Percentiles rank a stretch among this genome's conserved stretches.
Conservation (phyloP, 192 early-diverging fungal species). For the Dispira simplex region DNA sequence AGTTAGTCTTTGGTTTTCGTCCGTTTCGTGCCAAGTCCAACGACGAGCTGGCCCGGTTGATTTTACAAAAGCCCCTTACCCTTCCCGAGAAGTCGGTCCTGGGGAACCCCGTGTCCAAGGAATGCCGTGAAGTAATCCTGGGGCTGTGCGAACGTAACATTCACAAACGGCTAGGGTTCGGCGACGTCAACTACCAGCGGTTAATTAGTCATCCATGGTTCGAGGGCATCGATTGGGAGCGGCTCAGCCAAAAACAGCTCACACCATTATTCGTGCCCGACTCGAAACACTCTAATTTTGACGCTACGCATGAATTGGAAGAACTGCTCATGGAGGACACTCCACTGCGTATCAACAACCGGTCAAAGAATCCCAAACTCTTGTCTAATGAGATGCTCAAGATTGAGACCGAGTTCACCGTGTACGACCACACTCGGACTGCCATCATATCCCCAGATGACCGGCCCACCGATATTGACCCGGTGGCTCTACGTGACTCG, state of each 20-base stretch:
- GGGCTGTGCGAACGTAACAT: conserved; percentile 5
- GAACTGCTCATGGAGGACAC: conserved; percentile 54
- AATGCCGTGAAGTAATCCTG: neutral
- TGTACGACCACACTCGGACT: conserved; percentile 11
- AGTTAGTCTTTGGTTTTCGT: conserved; percentile 61
- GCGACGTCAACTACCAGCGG: conserved; percentile 9
- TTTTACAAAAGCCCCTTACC: conserved; percentile 45
- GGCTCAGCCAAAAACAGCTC: conserved; percentile 20
- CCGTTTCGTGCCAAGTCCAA: conserved; percentile 70
- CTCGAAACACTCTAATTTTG: conserved; percentile 47
- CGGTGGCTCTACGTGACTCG: neutral
- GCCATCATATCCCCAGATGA: neutral
- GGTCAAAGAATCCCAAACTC: conserved; percentile 14
- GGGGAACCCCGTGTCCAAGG: conserved; percentile 3
- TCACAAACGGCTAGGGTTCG: conserved; percentile 10
- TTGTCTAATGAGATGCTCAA: conserved; percentile 12
- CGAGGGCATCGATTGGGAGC: conserved; percentile 29
- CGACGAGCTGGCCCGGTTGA: conserved; percentile 48
- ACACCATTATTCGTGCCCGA: conserved; percentile 34
- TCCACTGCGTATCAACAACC: conserved; percentile 27
- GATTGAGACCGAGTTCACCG: conserved; percentile 13
- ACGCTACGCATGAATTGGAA: conserved; percentile 59
- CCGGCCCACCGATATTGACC: neutral
- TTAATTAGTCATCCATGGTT: conserved; percentile 30
- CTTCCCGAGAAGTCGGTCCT: conserved; percentile 37